Evolutionary conservation across 2,329 filamentous ascomycete genomes (phyloP), one percentile per base, ranked within the genome.

Genomic region (Colletotrichum lindemuthianum): DNA sequence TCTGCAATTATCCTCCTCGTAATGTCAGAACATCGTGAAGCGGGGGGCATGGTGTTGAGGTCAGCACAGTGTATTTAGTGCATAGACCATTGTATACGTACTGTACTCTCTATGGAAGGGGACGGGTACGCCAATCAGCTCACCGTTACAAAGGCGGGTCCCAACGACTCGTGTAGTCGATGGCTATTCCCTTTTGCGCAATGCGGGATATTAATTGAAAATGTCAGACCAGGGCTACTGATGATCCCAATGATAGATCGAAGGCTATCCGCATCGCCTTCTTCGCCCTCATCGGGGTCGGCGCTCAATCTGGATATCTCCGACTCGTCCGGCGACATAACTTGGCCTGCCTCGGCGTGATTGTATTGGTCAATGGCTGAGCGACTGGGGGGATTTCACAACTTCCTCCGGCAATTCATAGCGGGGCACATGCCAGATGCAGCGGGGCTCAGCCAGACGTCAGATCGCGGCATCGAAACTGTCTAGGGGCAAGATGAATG

Each of bases 381-480:
- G 43, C 34, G 48, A 13, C 44, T 59, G 33, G 58, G 39, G 41
- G 49, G 43, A 34, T 50, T 6, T 52, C 52, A 61, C 24, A 33
- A 51, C 34, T 34, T 24, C 4, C 43, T 51, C 59, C 47, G 41
- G 47, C 51, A 63, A 24, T 45, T 8, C 39, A 49, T 52, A 47
- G 58, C 59, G 63, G 59, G 63, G 63, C 63, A 55, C 45, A 60
- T 65, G 61, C 51, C 47, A 65, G 47, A 48, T 63, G 16, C 49
- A 45, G 63, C 51, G 63, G 63, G 63, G 51, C 47, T 55, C 41
- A 13, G 33, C 44, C 56, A 54, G 24, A 65, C 45, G 61, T 65
- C 61, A 65, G 61, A 65, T 65, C 61, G 61, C 45, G 60, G n/a
- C 39, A 39, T 57, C 45, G 34, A 24, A 24, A 24, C 24, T 24